Evolutionary conservation across 345 rosid genomes (phyloP), one percentile per base, ranked within the genome.

Genomic region (Adansonia digitata): DNA sequence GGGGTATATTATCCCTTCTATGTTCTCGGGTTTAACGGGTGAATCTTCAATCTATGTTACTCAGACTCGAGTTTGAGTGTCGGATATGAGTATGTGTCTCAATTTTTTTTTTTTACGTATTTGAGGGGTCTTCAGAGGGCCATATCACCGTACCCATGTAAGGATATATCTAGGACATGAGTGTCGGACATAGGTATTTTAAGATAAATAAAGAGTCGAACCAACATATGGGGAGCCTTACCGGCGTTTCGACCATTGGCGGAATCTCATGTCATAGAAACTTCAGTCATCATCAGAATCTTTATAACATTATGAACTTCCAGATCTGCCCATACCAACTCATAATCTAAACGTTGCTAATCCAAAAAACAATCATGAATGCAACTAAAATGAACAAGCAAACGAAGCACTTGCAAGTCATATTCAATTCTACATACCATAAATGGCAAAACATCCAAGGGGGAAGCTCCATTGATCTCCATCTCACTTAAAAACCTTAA

Each of bases 341-440:
- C 5, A 68, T 24, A 13, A 31, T 18, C 43, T 29, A 70, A 51
- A 11, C 64, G 12, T 24, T 39, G 49, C 52, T 39, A 39, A 52
- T 13, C 29, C 7, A 2, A 11, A 7, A 11, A 72, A 39, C 15
- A 37, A 2, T 40, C 12, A 22, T 42, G n/a, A 20, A 14, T 40
- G 35, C 49, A 37, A 55, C 62, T 53, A 68, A 45, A 46, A 72
- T 72, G n/a, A 56, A 57, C 53, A 72, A 72, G 7, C 49, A 39
- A 40, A 53, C 75, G 10, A 72, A 39, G 31, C 22, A 39, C 46
- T 48, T 65, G 12, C 49, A 17, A 66, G 22, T 48, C 56, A 27
- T 8, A 27, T 45, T 26, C 40, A 69, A 69, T 48, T 48, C 42
- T 1, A 18, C 14, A 46, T 27, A 10, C 24, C 7, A 26, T 24